Evolutionary conservation across 805 yeast genomes (phyloP).

Genomic region (Schizosaccharomyces osmophilus): DNA sequence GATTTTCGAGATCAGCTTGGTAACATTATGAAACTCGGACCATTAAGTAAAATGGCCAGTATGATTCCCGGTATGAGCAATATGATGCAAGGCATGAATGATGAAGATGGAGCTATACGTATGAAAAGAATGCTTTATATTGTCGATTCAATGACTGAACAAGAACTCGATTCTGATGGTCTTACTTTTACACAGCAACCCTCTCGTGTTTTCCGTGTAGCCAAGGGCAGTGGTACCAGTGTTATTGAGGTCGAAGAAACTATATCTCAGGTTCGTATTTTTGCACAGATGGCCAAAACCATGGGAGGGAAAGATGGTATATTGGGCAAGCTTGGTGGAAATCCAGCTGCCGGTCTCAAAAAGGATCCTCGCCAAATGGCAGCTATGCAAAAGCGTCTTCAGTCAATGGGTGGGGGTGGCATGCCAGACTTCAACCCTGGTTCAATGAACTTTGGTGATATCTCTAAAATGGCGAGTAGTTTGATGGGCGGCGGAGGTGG

Average conservation of each 20-base stretch:
- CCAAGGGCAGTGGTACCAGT: constrained; percentile 81
- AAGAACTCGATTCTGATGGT: constrained; percentile 76
- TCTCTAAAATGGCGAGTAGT: constrained; percentile 1
- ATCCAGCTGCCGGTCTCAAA: constrained; percentile 12
- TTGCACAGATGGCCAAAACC: constrained; percentile 75
- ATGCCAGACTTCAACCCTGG: constrained; percentile 26
- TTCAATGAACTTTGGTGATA: background rate
- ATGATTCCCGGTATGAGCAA: constrained; percentile 86
- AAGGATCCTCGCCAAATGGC: constrained; percentile 18
- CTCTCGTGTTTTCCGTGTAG: constrained; percentile 64
- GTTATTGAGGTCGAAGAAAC: constrained; percentile 86
- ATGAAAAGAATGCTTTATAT: constrained; percentile 74
- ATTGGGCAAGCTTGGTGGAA: constrained; percentile 21
- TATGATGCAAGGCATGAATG: constrained; percentile 50
- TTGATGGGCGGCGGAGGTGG: constrained; percentile 10
- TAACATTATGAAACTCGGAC: constrained; percentile 86
- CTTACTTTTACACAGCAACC: constrained; percentile 57
- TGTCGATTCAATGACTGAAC: constrained; percentile 83
- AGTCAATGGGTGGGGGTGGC: constrained; percentile 29
- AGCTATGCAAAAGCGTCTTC: constrained; percentile 23
- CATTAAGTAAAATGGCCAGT: constrained; percentile 72
- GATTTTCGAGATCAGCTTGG: constrained; percentile 90
- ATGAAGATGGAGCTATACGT: constrained; percentile 61
- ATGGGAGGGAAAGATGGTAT: constrained; percentile 31
- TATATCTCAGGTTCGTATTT: constrained; percentile 70